Evolutionary conservation across 257 asterid species (phyloP).

Genomic region (Solanum tacnaense): DNA sequence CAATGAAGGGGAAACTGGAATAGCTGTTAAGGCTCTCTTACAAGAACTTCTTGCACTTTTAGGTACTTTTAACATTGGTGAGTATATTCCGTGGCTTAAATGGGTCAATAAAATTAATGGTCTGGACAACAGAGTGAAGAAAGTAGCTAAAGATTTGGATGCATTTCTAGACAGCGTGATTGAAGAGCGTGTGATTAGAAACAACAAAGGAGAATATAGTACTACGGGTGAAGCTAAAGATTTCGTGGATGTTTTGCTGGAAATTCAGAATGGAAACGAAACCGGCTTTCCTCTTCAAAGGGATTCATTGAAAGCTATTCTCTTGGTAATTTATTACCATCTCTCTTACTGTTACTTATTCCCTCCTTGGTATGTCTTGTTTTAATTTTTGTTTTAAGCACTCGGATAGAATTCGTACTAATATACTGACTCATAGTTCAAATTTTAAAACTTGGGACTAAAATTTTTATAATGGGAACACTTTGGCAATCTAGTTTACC

Average conservation of each 20-base stretch:
- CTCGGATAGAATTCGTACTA: not conserved
- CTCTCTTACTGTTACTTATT: not conserved
- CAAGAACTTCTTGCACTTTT: constrained; percentile 2
- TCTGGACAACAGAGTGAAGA: not conserved
- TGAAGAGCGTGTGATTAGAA: constrained; percentile 1
- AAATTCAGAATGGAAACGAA: constrained; percentile 6
- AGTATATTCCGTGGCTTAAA: constrained; percentile 30
- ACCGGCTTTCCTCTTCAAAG: constrained; percentile 12
- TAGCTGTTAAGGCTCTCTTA: constrained; percentile 2
- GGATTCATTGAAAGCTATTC: constrained; percentile 22
- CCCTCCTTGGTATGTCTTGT: not conserved
- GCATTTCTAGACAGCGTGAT: constrained; percentile 18
- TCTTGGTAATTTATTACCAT: constrained; percentile 13
- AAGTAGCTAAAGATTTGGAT: constrained; percentile 11
- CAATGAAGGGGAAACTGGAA: constrained; percentile 15
- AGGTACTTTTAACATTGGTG: constrained; percentile 15
- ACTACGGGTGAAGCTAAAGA: not conserved
- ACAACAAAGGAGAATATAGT: not conserved
- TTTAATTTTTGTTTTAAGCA: not conserved
- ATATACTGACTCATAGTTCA: not conserved
- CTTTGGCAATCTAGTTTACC: not conserved
- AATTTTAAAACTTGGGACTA: not conserved
- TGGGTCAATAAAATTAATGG: constrained; percentile 27
- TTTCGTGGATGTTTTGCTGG: constrained; percentile 16
- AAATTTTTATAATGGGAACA: not conserved